Evolutionary conservation across 2,329 filamentous ascomycete genomes (phyloP), one percentile per base, ranked within the genome.

Genomic region (Fusarium burgessii): DNA sequence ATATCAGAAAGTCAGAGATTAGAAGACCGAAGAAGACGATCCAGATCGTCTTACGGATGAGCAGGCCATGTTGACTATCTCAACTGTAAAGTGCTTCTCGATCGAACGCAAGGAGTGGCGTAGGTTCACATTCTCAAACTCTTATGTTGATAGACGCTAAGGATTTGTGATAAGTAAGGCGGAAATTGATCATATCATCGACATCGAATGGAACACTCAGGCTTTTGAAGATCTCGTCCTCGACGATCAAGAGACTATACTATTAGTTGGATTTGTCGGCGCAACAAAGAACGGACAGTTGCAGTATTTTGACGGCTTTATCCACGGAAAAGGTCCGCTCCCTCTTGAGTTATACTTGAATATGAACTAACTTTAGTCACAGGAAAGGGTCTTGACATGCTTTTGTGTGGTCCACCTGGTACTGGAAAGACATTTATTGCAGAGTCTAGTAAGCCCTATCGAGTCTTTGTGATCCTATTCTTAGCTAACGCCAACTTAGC

Each of bases 371-470:
- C 38, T 13, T 4, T 1, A 2, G 11, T 14, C 15, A 17, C 12
- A 66, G 68, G 62, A 1, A 61, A 52, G 9, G 82, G 81, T 1
- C 62, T 82, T 1, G 66, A 80, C 12, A 72, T 82, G 6, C 74
- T 83, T 1, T 62, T 84, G 1, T 77, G 77, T 29, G 81, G 81
- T 1, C 25, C 79, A 60, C 18, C 70, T 0, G 81, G 81, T 3
- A 75, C 79, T 0, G 81, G 80, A 42, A 83, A 84, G 64, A 84
- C 80, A 3, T 60, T 81, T 17, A 83, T 81, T 0, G 82, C 81
- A 6, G 81, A 84, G 56, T 64, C 67, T 10, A 49, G 66, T 72
- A 50, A 2, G 47, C n/a, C 18, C 4, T 9, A 13, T 35, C 6
- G 9, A n/a, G 3, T 2, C 7, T 15, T 11, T n/a, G 5, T 18